These are phyloP conservation scores for Saussurea involucrata DNA, from an alignment of 129 eudicot species.

Conservation along the genomic window DNA sequence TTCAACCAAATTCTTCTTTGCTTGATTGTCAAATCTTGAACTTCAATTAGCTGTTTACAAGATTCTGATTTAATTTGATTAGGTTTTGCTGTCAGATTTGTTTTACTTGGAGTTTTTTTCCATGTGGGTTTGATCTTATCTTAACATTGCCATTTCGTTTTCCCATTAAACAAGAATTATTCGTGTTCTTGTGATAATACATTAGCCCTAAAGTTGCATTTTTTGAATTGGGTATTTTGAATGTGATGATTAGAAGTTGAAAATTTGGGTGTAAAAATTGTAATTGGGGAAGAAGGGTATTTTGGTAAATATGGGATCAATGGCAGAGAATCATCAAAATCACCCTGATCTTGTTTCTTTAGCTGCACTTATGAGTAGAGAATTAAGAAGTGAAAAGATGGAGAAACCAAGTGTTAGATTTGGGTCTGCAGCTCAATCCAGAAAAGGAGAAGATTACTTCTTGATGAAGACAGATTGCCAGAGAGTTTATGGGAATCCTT, in stretches of 20 bases:
- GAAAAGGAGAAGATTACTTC: conserved; percentile 81
- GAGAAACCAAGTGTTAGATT: conserved; percentile 63
- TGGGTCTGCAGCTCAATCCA: conserved; percentile 71
- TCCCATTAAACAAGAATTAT: not conserved
- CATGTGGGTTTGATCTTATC: not conserved
- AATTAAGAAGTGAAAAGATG: conserved; percentile 71
- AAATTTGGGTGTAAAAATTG: not conserved
- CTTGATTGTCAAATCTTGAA: conserved; percentile 1
- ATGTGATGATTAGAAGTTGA: conserved; percentile 10
- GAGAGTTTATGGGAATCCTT: conserved; percentile 55
- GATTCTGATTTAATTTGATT: not conserved
- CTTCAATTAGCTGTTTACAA: not conserved
- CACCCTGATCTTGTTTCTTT: conserved; percentile 59
- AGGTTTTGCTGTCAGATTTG: not conserved
- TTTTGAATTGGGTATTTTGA: not conserved
- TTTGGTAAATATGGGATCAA: conserved; percentile 50
- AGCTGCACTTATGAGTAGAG: conserved; percentile 63
- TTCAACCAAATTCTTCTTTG: conserved; percentile 8
- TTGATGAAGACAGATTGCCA: conserved; percentile 72
- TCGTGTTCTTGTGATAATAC: not conserved
- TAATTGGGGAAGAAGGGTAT: not conserved
- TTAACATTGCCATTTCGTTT: not conserved
- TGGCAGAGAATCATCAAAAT: conserved; percentile 43
- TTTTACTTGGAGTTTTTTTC: not conserved
- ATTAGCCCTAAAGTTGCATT: not conserved